These are phyloP conservation scores for Diplodia mutila DNA, from an alignment of 2,329 filamentous ascomycete species.

Conservation along the genomic window DNA sequence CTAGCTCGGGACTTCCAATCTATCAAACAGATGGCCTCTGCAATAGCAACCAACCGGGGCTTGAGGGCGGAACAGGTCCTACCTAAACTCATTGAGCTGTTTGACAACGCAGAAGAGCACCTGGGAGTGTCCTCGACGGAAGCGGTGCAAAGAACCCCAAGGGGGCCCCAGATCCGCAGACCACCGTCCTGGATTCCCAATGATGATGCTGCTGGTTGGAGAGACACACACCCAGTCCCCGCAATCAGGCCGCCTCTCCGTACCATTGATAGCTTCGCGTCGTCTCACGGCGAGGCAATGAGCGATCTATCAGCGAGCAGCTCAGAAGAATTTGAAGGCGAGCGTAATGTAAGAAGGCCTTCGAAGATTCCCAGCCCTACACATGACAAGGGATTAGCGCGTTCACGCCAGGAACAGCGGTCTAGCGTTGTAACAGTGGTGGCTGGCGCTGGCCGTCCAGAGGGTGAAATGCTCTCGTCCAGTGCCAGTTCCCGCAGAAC, in stretches of 20 bases:
- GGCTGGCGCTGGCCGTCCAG: background rate
- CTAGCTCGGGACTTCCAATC: slow-evolving; percentile 7
- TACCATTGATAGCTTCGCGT: slow-evolving; percentile 9
- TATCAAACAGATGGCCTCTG: slow-evolving; percentile 20
- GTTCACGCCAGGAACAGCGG: slow-evolving; percentile 15
- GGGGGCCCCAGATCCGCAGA: slow-evolving; percentile 12
- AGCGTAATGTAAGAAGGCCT: background rate
- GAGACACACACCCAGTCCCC: background rate
- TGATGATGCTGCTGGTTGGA: slow-evolving; percentile 6
- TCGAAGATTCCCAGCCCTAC: slow-evolving; percentile 22
- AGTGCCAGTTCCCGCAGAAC: slow-evolving; percentile 22
- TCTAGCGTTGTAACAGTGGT: slow-evolving; percentile 8
- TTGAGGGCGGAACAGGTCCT: slow-evolving; percentile 39
- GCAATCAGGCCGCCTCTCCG: slow-evolving; percentile 12
- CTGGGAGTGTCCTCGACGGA: background rate
- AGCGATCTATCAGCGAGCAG: slow-evolving; percentile 23
- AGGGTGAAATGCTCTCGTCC: slow-evolving; percentile 20
- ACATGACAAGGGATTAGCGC: slow-evolving; percentile 5
- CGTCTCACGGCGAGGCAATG: background rate
- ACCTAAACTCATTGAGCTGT: slow-evolving; percentile 40
- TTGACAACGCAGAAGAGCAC: slow-evolving; percentile 30
- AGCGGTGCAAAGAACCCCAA: slow-evolving; percentile 11
- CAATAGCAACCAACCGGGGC: slow-evolving; percentile 41
- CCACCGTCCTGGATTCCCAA: slow-evolving; percentile 21
- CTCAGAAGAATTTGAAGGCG: slow-evolving; percentile 19